phyloP scores from a whole-genome alignment of 768 basidiomycete genomes.

The Sporobolomyces phaffii region DNA sequence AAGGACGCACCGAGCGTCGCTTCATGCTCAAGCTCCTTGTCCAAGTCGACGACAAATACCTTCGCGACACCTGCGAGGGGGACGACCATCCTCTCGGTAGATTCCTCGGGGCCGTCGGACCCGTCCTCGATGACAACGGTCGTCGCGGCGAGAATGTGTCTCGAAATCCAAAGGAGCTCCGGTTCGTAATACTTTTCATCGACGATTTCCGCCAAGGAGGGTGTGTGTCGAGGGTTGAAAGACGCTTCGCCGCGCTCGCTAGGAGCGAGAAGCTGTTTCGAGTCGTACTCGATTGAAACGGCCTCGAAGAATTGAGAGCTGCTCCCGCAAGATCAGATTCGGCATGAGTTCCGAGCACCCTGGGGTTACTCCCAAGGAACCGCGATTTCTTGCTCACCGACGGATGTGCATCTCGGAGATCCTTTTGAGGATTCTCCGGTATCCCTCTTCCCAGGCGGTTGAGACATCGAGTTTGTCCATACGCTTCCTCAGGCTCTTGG shows the following conservation, averaged over 20 bases:
- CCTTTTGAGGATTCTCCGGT: neutral
- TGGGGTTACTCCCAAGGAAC: no score
- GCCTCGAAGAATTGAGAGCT: constrained; percentile 1
- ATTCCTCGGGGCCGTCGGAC: neutral
- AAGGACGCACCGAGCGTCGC: neutral
- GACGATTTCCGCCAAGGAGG: neutral
- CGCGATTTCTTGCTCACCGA: neutral
- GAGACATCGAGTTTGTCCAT: neutral
- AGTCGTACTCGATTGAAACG: neutral
- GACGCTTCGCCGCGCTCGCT: neutral
- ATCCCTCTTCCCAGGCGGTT: neutral
- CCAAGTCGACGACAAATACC: neutral
- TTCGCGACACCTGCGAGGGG: neutral
- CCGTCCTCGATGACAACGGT: neutral
- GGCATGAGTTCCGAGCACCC: no score
- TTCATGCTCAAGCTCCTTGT: neutral
- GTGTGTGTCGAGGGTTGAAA: neutral
- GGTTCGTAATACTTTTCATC: neutral
- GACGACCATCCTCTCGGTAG: neutral
- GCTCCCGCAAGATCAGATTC: neutral
- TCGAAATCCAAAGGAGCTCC: neutral
- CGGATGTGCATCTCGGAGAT: constrained; percentile 4
- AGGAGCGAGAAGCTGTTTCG: neutral
- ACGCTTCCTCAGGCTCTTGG: neutral
- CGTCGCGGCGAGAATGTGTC: neutral